Evolutionary conservation across 2,329 filamentous ascomycete genomes (phyloP).

Genomic region (Cladophialophora exuberans): DNA sequence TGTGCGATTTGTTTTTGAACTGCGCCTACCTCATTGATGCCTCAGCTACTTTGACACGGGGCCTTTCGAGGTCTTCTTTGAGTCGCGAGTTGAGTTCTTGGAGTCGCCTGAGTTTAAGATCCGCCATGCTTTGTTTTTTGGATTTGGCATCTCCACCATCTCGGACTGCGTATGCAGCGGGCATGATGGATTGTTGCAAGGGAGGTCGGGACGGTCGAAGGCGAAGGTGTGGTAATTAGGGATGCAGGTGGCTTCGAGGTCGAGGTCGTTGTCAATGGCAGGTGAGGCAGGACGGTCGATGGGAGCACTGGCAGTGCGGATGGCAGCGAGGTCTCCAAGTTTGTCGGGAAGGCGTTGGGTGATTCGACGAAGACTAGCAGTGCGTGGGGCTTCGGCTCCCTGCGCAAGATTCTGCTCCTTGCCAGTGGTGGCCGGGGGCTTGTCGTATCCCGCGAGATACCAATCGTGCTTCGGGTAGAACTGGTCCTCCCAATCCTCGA

Average conservation of each 20-base stretch:
- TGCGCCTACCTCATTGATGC: constrained; percentile 76
- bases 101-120: constrained; percentile 92
- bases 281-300: too few species aligned
- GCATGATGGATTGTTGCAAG: constrained; percentile 49
- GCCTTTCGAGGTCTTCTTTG: constrained; percentile 92
- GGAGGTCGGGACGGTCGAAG: constrained; percentile 21
- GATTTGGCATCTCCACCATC: constrained; percentile 70
- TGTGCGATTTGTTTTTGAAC: background rate
- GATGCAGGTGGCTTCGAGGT: constrained; percentile 10
- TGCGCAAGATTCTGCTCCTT: background rate
- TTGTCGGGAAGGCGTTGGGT: constrained; percentile 9
- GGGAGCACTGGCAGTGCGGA: too few species aligned
- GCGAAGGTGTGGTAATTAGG: constrained; percentile 23
- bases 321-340: constrained; percentile 1
- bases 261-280: constrained; percentile 1
- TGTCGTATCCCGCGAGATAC: too few species aligned
- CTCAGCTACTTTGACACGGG: constrained; percentile 93
- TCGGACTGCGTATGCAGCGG: constrained; percentile 67
- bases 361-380: constrained; percentile 13
- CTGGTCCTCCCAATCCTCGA: constrained; percentile 2
- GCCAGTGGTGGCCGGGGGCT: too few species aligned
- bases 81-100: constrained; percentile 96
- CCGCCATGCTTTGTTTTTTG: constrained; percentile 99
- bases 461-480: background rate
- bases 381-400: constrained; percentile 14